Evolutionary conservation across 805 yeast genomes (phyloP).

Genomic region (Komagataella pastoris): DNA sequence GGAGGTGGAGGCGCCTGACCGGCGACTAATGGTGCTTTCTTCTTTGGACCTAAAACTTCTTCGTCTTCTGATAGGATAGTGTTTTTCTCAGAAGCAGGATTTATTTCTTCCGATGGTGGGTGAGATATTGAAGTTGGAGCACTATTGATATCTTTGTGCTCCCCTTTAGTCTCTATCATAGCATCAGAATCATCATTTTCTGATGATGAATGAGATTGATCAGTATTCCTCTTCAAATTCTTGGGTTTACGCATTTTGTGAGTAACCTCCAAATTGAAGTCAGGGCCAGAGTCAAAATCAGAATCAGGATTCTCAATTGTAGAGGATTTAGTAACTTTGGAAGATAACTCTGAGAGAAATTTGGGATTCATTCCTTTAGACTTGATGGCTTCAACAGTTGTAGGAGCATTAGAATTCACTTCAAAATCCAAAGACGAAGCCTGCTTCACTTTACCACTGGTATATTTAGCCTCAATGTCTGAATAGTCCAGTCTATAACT

Average conservation of each 20-base stretch:
- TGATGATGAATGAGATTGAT: background rate
- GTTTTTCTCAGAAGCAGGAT: background rate
- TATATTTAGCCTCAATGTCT: slow-evolving; percentile 25
- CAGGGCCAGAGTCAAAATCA: background rate
- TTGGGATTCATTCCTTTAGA: slow-evolving; percentile 21
- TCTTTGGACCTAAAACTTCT: background rate
- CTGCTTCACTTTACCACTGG: slow-evolving; percentile 26
- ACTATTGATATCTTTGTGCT: slow-evolving; percentile 1
- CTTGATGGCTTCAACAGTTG: slow-evolving; percentile 6
- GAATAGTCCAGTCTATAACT: slow-evolving; percentile 1
- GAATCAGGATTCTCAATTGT: slow-evolving; percentile 13
- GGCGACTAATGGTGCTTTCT: slow-evolving; percentile 6
- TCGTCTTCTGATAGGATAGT: background rate
- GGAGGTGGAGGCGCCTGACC: slow-evolving; percentile 13
- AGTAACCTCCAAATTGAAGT: background rate
- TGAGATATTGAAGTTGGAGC: background rate
- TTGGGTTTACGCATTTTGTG: background rate
- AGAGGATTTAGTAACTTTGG: slow-evolving; percentile 30
- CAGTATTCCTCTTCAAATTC: background rate
- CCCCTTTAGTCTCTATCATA: background rate
- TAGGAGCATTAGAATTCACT: slow-evolving; percentile 3
- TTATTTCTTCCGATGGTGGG: background rate
- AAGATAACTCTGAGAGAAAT: slow-evolving; percentile 38
- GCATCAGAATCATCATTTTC: slow-evolving; percentile 1
- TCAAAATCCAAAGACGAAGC: slow-evolving; percentile 1